Evolutionary conservation across 306 rosid species (phyloP).

Genomic region (Prosopis cineraria): DNA sequence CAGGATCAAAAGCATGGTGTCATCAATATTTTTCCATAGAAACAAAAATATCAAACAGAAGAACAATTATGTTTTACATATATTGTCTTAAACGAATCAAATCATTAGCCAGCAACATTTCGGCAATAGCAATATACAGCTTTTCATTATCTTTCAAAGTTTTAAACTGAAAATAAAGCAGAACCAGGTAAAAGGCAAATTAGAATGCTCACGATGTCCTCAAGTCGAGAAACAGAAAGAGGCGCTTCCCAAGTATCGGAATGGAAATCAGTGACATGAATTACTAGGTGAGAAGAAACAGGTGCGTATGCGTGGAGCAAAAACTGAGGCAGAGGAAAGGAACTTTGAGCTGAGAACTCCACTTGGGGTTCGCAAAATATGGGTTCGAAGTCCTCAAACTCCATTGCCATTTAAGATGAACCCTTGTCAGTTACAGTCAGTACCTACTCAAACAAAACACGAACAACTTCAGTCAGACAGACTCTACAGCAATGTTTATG

Average conservation of each 20-base stretch:
- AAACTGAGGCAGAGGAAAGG: slow-evolving; percentile 43
- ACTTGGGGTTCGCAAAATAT: slow-evolving; percentile 65
- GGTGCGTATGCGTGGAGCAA: slow-evolving; percentile 59
- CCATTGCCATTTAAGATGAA: slow-evolving; percentile 45
- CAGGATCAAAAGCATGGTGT: background rate
- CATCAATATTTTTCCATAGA: slow-evolving; percentile 1
- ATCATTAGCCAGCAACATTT: slow-evolving; percentile 8
- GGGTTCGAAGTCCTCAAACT: slow-evolving; percentile 61
- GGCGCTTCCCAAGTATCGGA: slow-evolving; percentile 67
- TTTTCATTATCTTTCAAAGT: background rate
- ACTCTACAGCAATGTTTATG: background rate
- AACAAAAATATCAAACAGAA: slow-evolving; percentile 5
- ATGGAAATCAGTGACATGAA: slow-evolving; percentile 71
- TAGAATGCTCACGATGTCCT: slow-evolving; percentile 66
- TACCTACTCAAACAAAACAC: background rate
- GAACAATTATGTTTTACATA: background rate
- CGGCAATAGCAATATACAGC: background rate
- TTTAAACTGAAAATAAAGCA: slow-evolving; percentile 14
- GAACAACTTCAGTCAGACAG: slow-evolving; percentile 13
- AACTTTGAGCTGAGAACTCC: slow-evolving; percentile 41
- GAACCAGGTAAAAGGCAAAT: background rate
- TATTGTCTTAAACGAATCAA: slow-evolving; percentile 18
- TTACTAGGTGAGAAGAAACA: slow-evolving; percentile 54
- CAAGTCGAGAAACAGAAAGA: slow-evolving; percentile 63
- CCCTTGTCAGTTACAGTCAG: background rate